Conservation (phyloP, 768 basidiomycete species). For the Mycena rebaudengoi region DNA sequence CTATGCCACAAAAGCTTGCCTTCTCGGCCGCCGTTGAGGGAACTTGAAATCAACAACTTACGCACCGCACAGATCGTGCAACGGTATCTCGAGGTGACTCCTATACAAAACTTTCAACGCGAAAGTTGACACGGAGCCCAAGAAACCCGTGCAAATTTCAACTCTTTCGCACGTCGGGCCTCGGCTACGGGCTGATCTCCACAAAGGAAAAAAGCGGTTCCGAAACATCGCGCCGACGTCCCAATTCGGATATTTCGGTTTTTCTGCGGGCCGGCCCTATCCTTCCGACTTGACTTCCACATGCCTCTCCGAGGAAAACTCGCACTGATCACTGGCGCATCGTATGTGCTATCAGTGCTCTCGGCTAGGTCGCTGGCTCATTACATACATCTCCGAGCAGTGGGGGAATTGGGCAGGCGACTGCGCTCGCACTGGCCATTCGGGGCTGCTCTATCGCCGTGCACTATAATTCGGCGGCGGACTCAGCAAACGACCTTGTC, state of each 20-base stretch:
- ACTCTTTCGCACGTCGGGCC: no score
- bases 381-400: slow-evolving; percentile 34
- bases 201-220: not conserved
- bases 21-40: no score
- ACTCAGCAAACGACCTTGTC: slow-evolving; percentile 50
- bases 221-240: not conserved
- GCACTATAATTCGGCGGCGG: slow-evolving; percentile 53
- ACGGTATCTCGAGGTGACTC: no score
- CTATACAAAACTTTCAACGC: no score
- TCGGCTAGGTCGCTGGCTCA: not conserved
- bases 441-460: slow-evolving; percentile 59
- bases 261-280: not conserved
- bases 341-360: slow-evolving; percentile 45
- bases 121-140: no score
- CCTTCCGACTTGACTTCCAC: not conserved
- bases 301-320: slow-evolving; percentile 39
- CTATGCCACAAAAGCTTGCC: no score
- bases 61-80: no score
- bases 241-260: not conserved
- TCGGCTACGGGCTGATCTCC: no score
- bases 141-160: no score
- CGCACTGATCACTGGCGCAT: slow-evolving; percentile 47
- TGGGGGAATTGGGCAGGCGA: slow-evolving; percentile 62
- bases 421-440: slow-evolving; percentile 53
- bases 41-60: no score